Base-by-base conservation (phyloP, 768 basidiomycete genomes). In the Crepidotus variabilis region DNA sequence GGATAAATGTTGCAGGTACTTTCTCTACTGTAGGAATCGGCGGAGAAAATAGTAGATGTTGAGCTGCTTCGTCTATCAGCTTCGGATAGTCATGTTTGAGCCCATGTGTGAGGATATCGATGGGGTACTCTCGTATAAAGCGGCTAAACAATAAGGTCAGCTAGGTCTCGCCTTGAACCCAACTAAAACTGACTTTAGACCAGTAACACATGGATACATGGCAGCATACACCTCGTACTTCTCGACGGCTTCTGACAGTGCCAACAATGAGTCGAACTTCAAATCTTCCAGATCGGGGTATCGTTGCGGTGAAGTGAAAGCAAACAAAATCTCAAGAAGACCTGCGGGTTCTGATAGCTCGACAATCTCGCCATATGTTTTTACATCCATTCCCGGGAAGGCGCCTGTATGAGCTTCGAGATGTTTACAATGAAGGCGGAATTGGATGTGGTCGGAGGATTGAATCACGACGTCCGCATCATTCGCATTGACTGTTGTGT, bases 31-130 rank as follows among this genome's bases (percentile, higher is more conserved):
- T 28, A 28, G 8, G 28, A 8, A 28, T 8, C 3, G 28, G 28
- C 28, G 28, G 8, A 3, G 8, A 28, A 28, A 28, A 28, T 28
- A 28, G 28, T 8, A 28, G 28, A 28, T 28, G 28, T 28, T 28
- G 28, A 28, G 39, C 39, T 18, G 61, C 61, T 28, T 52, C 50
- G 34, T 62, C 52, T 4, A 62, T 48, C 8, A 63, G 43, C 14
- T 61, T 57, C 16, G 53, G 58, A 50, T 60, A 59, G 14, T 51
- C 52, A 51, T 63, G 60, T 23, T 56, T 61, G n/a, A 54, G 57
- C 23, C 61, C 64, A 51, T 65, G 60, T 16, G 35, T 39, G 22
- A 65, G 48, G 18, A 63, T 51, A 16, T 60, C 57, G 22, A 39
- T 50, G 0, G 63, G 47, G 52, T 63, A 57, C 22, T 59, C 24